Evolutionary conservation across 768 basidiomycete genomes (phyloP).

Genomic region (Sporobolomyces roseus): DNA sequence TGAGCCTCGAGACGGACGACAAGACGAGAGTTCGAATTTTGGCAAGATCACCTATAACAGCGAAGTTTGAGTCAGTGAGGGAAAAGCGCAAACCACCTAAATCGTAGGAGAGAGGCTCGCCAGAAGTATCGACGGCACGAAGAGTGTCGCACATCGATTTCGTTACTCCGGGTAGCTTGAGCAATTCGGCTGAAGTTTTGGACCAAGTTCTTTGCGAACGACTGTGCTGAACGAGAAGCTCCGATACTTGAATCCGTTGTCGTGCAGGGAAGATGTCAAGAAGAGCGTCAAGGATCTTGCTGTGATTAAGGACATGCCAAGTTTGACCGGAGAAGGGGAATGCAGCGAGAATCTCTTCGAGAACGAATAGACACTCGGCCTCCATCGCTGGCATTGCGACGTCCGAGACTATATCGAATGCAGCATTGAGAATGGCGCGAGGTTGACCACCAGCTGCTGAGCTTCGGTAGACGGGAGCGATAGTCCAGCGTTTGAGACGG

Average conservation of each 20-base stretch:
- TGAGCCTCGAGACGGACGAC: conserved; percentile 23
- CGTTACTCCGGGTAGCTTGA: conserved; percentile 42
- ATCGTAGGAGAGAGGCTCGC: conserved; percentile 32
- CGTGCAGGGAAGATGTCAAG: conserved; percentile 37
- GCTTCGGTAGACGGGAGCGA: conserved; percentile 45
- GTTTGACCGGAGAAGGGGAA: conserved; percentile 37
- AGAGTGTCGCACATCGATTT: conserved; percentile 40
- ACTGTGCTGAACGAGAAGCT: conserved; percentile 42
- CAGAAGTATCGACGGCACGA: conserved; percentile 36
- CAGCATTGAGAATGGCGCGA: conserved; percentile 42
- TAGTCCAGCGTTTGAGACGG: conserved; percentile 46
- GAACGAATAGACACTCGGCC: conserved; percentile 44
- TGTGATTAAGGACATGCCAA: conserved; percentile 43
- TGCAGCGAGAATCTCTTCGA: conserved; percentile 38
- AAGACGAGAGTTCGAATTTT: conserved; percentile 37
- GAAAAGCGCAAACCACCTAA: too few species aligned
- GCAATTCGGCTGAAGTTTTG: conserved; percentile 41
- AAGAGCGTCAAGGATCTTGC: conserved; percentile 43
- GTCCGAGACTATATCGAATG: conserved; percentile 47
- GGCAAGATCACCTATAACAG: conserved; percentile 25
- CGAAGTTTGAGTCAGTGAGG: not conserved
- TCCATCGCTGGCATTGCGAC: conserved; percentile 45
- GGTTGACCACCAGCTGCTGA: conserved; percentile 43
- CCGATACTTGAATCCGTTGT: conserved; percentile 37
- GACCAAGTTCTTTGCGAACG: conserved; percentile 27